These are phyloP conservation scores for Globisporangium apiculatum DNA, from an alignment of 352 stramenopile species.

Conservation along the genomic window DNA sequence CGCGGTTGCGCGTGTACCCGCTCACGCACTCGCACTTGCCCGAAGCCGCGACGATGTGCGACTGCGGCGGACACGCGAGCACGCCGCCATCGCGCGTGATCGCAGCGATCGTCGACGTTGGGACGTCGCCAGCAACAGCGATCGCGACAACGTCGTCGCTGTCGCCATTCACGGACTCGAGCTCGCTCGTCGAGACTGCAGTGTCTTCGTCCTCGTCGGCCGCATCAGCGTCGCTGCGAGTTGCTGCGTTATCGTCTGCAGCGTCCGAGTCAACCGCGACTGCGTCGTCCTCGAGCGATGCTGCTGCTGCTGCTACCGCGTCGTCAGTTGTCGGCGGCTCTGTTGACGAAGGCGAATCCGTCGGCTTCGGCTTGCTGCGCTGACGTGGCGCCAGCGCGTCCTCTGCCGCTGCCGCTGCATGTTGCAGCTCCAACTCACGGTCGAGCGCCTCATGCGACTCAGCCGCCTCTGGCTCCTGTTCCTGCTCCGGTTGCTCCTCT, in stretches of 20 bases:
- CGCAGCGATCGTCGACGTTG: background rate
- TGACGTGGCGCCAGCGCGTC: background rate
- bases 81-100: background rate
- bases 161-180: background rate
- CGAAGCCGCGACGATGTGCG: constrained; percentile 14
- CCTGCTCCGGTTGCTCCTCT: background rate
- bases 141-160: background rate
- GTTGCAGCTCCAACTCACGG: background rate
- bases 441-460: background rate
- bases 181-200: too few species aligned
- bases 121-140: background rate
- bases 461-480: background rate
- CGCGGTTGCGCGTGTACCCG: constrained; percentile 26
- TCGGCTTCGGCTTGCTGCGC: too few species aligned
- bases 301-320: too few species aligned
- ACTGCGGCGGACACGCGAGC: constrained; percentile 26
- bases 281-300: too few species aligned
- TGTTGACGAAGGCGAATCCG: too few species aligned
- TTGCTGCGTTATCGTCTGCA: too few species aligned
- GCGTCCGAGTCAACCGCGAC: too few species aligned
- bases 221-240: background rate
- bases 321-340: too few species aligned
- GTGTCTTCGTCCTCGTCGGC: background rate
- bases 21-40: constrained; percentile 38
- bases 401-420: background rate